Percentiles rank a stretch among this genome's conserved stretches.
These are phyloP conservation scores for Zopfia rhizophila DNA, from an alignment of 2,329 filamentous ascomycete species.

Conservation along the genomic window DNA sequence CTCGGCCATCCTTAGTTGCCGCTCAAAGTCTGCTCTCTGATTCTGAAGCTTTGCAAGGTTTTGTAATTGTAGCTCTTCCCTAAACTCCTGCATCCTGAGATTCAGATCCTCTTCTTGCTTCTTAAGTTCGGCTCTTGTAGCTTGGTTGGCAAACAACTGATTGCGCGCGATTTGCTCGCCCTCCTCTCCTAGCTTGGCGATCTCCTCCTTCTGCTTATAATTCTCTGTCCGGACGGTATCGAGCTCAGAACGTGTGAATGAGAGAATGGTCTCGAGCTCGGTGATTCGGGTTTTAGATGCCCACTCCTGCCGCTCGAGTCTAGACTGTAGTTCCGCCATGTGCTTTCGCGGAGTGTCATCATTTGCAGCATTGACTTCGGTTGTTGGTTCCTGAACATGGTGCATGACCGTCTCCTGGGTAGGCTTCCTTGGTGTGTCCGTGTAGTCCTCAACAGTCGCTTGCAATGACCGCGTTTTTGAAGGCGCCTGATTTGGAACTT, in stretches of 20 bases:
- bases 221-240: constrained; percentile 39
- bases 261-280: constrained; percentile 47
- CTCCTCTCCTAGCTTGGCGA: constrained; percentile 26
- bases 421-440: constrained; percentile 47
- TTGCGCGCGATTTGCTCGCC: constrained; percentile 23
- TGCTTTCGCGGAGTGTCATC: constrained; percentile 26
- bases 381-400: constrained; percentile 30
- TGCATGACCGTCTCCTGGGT: constrained; percentile 49
- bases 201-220: constrained; percentile 41
- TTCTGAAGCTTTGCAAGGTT: constrained; percentile 37
- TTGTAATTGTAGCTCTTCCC: constrained; percentile 39
- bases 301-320: constrained; percentile 39
- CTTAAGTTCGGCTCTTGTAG: constrained; percentile 26
- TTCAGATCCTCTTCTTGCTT: constrained; percentile 33
- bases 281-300: constrained; percentile 42
- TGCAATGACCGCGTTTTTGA: constrained; percentile 45
- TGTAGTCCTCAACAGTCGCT: constrained; percentile 48
- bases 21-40: constrained; percentile 38
- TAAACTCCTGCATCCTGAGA: constrained; percentile 36
- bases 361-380: constrained; percentile 15
- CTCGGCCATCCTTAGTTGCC: constrained; percentile 26
- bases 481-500: constrained; percentile 36
- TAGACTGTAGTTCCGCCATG: constrained; percentile 36
- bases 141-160: constrained; percentile 14
- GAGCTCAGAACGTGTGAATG: constrained; percentile 45